Percentiles rank a stretch among this genome's conserved stretches.
Evolutionary conservation across 2,329 filamentous ascomycete genomes (phyloP).

Genomic region (Bipolaris sorokiniana): DNA sequence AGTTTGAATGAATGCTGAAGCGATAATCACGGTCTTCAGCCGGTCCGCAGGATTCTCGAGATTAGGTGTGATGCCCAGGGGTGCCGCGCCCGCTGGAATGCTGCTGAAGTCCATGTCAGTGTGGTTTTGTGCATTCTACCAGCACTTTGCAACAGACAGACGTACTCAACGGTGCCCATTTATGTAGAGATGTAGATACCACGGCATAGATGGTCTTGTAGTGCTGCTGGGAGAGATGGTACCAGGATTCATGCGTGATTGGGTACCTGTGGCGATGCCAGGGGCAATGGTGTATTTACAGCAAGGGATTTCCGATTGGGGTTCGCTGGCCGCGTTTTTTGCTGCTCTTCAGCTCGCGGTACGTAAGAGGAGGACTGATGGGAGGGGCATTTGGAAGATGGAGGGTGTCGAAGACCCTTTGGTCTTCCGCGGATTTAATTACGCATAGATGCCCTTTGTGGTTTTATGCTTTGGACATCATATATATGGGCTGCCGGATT

Average conservation of each 20-base stretch:
- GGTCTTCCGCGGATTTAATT: too few relatives aligned
- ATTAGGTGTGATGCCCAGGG: background rate
- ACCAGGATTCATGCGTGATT: background rate
- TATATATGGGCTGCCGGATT: too few relatives aligned
- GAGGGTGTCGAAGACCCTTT: too few relatives aligned
- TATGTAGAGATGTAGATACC: background rate
- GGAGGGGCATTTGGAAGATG: background rate
- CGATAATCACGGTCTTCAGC: background rate
- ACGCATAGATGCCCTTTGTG: too few relatives aligned
- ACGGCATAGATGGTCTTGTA: too few relatives aligned
- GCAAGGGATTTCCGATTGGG: background rate
- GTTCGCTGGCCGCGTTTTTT: background rate
- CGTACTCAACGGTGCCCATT: too few relatives aligned
- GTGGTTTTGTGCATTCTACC: background rate
- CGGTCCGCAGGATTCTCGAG: background rate
- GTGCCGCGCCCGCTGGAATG: background rate
- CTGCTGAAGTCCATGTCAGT: background rate
- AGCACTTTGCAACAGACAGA: background rate
- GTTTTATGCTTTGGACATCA: too few relatives aligned
- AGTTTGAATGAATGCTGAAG: background rate
- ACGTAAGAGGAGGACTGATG: background rate
- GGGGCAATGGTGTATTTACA: background rate
- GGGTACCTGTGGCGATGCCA: too few relatives aligned
- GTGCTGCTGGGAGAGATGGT: too few relatives aligned
- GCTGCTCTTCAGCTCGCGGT: background rate